These are phyloP conservation scores for Mycena capillaripes DNA, from an alignment of 768 basidiomycete species.

Conservation along the genomic window DNA sequence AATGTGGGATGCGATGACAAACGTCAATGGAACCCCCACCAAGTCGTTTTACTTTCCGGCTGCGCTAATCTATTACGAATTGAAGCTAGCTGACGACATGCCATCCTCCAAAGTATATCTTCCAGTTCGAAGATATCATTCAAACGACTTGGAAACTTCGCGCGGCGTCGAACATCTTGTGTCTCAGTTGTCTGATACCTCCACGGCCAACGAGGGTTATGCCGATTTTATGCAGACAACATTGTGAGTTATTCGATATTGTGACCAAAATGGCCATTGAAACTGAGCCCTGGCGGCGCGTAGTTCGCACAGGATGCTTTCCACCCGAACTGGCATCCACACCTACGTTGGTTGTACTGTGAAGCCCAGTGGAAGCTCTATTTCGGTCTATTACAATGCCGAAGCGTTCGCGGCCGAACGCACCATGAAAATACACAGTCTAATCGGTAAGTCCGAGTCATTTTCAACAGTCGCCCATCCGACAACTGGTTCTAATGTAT, in stretches of 20 bases:
- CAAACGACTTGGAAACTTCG: background rate
- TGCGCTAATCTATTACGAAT: constrained; percentile 21
- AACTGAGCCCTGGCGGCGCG: background rate
- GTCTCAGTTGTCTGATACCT: background rate
- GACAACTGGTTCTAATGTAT: too few relatives aligned
- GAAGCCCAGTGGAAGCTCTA: constrained; percentile 4
- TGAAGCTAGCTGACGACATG: background rate
- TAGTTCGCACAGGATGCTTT: constrained; percentile 17
- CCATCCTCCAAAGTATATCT: constrained; percentile 28
- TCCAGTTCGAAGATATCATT: constrained; percentile 17
- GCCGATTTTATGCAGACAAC: background rate
- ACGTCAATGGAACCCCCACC: background rate
- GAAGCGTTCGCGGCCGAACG: constrained; percentile 26
- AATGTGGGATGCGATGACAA: background rate
- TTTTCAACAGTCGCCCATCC: too few relatives aligned
- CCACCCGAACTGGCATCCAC: constrained; percentile 19
- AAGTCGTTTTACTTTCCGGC: background rate
- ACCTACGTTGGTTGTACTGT: constrained; percentile 27
- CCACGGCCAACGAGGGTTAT: background rate
- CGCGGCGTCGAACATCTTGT: background rate
- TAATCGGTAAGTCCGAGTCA: too few relatives aligned
- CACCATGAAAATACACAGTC: too few relatives aligned
- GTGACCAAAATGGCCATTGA: background rate
- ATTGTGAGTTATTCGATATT: constrained; percentile 7
- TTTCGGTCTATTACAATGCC: constrained; percentile 24